phyloP scores from a whole-genome alignment of 2,329 filamentous ascomycete genomes.

The Hypocreales sp. region DNA sequence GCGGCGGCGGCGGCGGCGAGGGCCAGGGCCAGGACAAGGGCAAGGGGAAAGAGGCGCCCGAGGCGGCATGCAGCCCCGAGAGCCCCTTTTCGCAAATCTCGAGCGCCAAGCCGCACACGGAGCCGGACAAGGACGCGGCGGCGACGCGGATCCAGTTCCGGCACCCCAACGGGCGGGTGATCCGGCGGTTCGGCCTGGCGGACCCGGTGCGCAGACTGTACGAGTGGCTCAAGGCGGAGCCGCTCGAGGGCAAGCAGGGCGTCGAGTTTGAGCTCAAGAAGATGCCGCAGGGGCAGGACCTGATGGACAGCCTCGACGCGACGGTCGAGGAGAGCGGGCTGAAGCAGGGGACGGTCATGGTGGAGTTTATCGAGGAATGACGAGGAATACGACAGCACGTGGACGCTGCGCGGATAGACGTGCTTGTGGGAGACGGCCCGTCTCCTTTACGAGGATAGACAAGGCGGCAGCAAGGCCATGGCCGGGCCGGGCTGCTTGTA shows the following conservation, averaged over 20 bases:
- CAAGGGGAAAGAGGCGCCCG: conserved; percentile 33
- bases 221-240: conserved; percentile 89
- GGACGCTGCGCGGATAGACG: too few relatives aligned
- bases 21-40: conserved; percentile 31
- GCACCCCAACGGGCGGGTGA: conserved; percentile 69
- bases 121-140: conserved; percentile 57
- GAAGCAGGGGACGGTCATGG: conserved; percentile 90
- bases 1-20: neutral
- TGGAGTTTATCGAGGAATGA: conserved; percentile 62
- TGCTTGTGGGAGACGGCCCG: too few relatives aligned
- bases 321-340: conserved; percentile 70
- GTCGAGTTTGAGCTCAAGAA: conserved; percentile 75
- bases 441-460: too few relatives aligned
- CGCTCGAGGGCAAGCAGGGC: conserved; percentile 64
- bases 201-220: conserved; percentile 76
- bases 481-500: too few relatives aligned
- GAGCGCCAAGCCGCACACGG: conserved; percentile 54
- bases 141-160: conserved; percentile 85
- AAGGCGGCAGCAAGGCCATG: too few relatives aligned
- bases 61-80: conserved; percentile 19
- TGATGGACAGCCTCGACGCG: conserved; percentile 59
- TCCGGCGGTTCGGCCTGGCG: conserved; percentile 64
- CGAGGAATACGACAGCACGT: too few relatives aligned
- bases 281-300: conserved; percentile 62
- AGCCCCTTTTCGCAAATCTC: conserved; percentile 57